Percentiles rank a stretch among this genome's conserved stretches.
These are phyloP conservation scores for Isoetes taiwanensis DNA, from an alignment of 75 land plant species.

Conservation along the genomic window DNA sequence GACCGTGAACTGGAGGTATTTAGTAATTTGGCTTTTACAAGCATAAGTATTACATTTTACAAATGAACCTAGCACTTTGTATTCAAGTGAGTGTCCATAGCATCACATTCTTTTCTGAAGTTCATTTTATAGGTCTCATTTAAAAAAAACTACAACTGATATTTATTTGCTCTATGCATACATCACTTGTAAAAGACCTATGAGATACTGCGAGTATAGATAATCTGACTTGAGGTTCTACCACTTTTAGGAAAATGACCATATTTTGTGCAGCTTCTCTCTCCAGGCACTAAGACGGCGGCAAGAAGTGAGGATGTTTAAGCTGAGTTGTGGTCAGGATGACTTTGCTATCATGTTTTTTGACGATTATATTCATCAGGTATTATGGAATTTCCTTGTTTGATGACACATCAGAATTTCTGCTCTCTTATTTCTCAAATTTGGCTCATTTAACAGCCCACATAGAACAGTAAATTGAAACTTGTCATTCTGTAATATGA, in stretches of 20 bases:
- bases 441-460: conserved; percentile 1
- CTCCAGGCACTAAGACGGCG: conserved; percentile 40
- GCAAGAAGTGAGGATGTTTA: conserved; percentile 60
- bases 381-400: conserved; percentile 7
- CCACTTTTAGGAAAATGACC: conserved; percentile 9
- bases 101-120: background rate
- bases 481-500: background rate
- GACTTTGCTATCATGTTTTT: conserved; percentile 87
- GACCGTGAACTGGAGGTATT: conserved; percentile 95
- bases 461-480: background rate
- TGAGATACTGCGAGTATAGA: no score
- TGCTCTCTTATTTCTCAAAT: background rate
- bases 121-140: background rate
- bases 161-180: background rate
- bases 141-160: background rate
- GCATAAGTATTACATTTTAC: no score
- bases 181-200: no score
- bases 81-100: background rate
- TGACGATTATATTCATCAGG: conserved; percentile 81
- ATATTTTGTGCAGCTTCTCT: background rate
- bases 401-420: background rate
- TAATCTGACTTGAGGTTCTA: no score
- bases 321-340: conserved; percentile 85
- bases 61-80: background rate
- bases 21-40: no score